Conservation (phyloP, 192 early-diverging fungal species). For the Dissophora globulifera region DNA sequence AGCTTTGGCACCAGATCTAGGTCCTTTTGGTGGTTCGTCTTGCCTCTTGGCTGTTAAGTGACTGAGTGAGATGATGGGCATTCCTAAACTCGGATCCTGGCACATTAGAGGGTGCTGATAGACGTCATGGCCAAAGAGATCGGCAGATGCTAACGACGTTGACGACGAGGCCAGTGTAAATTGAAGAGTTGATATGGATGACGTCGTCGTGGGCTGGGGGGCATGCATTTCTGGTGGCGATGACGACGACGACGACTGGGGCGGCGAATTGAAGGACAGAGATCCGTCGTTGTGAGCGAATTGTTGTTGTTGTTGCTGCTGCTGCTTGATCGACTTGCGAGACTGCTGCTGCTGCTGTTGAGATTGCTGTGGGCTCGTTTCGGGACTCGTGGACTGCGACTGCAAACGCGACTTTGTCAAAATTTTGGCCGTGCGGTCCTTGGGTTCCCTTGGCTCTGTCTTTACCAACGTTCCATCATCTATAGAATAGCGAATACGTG, state of each 20-base stretch:
- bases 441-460: background rate
- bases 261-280: slow-evolving; percentile 13
- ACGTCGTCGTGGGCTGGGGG: slow-evolving; percentile 7
- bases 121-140: slow-evolving; percentile 15
- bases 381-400: slow-evolving; percentile 1
- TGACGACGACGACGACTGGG: slow-evolving; percentile 13
- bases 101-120: slow-evolving; percentile 40
- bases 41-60: slow-evolving; percentile 29
- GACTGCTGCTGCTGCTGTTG: slow-evolving; percentile 18
- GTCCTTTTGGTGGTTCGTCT: slow-evolving; percentile 1
- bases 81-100: slow-evolving; percentile 39
- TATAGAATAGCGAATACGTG: background rate
- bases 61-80: slow-evolving; percentile 24
- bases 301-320: slow-evolving; percentile 12
- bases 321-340: slow-evolving; percentile 10
- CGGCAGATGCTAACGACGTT: slow-evolving; percentile 21
- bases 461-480: slow-evolving; percentile 21
- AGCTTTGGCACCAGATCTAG: background rate
- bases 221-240: slow-evolving; percentile 30
- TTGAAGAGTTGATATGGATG: no score
- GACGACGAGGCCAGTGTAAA: no score
- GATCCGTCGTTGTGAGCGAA: background rate
- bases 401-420: background rate
- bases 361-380: slow-evolving; percentile 12
- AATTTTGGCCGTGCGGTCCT: background rate